Evolutionary conservation across 768 basidiomycete genomes (phyloP), one percentile per base, ranked within the genome.

Genomic region (Rhodotorula sphaerocarpa): DNA sequence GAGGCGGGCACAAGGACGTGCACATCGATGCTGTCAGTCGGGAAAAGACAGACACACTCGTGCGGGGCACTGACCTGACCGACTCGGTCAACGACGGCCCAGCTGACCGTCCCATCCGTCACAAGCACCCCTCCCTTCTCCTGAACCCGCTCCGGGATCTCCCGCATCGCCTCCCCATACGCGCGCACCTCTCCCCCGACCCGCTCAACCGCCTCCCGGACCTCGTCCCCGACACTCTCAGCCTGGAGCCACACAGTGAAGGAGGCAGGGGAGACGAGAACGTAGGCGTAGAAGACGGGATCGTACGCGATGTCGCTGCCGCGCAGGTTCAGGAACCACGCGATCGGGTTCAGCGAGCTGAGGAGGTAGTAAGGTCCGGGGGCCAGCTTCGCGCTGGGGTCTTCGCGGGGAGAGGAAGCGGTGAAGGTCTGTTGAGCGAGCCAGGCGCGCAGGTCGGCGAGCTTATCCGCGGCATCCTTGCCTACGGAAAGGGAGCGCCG

Each of bases 271-370:
- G 84, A 80, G 44, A 96, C 79, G 70, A 85, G 87, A 25, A 92
- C 76, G 73, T 93, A 97, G 0, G 87, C 82, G 55, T 86, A 87
- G 78, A 95, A 93, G 14, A 97, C 81, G 0, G 93, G 93, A 73
- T 89, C 91, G 79, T 84, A 88, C 0, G 89, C 88, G 50, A 96
- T 85, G 71, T 96, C 92, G 5, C 82, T 81, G 41, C 91, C 92
- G 52, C 93, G 86, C 57, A 92, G 77, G 72, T 97, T 97, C 39
- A 96, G 78, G 4, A 87, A 71, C 78, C 89, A 95, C 0, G 93
- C 93, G 83, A 76, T 86, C n/a, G 75, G 59, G 9, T 74, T 73
- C 16, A 78, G 69, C 20, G 73, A 63, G 48, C 81, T 82, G 18
- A 87, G 77, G 44, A 95, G 75, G 46, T 83, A 84, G 2, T 73